A percentile compares a stretch with the other conserved stretches of the same genome.
Evolutionary conservation across 257 asterid species (phyloP).

Genomic region (Cynanchum wilfordii): DNA sequence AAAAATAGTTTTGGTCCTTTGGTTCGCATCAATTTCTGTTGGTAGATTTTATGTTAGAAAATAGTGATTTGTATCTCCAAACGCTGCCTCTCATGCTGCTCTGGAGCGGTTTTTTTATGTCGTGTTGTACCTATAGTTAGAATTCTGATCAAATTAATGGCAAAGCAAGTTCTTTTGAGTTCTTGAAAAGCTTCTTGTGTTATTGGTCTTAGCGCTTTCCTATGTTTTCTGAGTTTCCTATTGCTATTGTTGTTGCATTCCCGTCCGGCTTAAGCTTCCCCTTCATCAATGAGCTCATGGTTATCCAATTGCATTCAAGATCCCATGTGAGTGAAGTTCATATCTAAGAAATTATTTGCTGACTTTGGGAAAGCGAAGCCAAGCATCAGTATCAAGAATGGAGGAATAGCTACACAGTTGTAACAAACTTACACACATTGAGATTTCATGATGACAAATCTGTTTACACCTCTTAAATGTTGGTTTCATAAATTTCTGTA

Average conservation of each 20-base stretch:
- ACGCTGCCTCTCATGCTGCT: background rate
- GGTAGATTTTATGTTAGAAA: background rate
- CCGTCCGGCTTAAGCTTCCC: background rate
- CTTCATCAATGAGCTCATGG: background rate
- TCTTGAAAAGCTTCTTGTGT: background rate
- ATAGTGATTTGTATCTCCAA: too few species aligned
- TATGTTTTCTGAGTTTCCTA: too few species aligned
- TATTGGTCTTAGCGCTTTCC: too few species aligned
- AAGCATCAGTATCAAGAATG: background rate
- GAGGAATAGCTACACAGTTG: background rate
- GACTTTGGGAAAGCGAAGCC: background rate
- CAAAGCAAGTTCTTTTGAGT: background rate
- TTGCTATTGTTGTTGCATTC: too few species aligned
- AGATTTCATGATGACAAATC: too few species aligned
- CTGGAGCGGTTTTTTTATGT: background rate
- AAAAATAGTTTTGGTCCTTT: constrained; percentile 41
- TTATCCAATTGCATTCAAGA: background rate
- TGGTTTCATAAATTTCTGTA: background rate
- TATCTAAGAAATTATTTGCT: background rate
- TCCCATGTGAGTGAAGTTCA: background rate
- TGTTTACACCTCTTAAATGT: too few species aligned
- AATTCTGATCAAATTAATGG: background rate
- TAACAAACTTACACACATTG: too few species aligned
- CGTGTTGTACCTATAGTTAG: background rate
- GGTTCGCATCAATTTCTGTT: background rate